These are phyloP conservation scores for Obba rivulosa DNA, from an alignment of 768 basidiomycete genomes.

Conservation along the genomic window DNA sequence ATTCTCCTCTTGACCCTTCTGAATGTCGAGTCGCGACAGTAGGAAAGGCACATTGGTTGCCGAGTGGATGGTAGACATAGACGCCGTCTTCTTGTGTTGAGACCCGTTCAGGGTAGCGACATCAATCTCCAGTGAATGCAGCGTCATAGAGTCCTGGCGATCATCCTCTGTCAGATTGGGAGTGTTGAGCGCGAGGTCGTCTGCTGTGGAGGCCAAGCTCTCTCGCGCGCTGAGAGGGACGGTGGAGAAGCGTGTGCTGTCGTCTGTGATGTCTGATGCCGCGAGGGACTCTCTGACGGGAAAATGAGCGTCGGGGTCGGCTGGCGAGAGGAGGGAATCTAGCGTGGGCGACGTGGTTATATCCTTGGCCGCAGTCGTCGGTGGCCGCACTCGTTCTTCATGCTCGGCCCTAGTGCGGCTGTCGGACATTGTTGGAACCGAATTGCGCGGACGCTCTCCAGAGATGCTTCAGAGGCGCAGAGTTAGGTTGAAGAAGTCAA, in stretches of 20 bases:
- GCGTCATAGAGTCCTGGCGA: conserved; percentile 25
- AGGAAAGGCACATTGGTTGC: conserved; percentile 48
- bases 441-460: too few species aligned
- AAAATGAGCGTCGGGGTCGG: conserved; percentile 17
- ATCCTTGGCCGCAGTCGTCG: too few species aligned
- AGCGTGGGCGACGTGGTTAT: conserved; percentile 13
- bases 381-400: too few species aligned
- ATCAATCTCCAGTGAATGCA: conserved; percentile 7
- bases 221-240: conserved; percentile 37
- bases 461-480: too few species aligned
- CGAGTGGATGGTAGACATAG: conserved; percentile 53
- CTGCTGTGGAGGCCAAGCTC: conserved; percentile 23
- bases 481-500: too few species aligned
- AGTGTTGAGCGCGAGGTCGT: conserved; percentile 23
- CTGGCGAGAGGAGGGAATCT: conserved; percentile 27
- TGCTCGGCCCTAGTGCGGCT: too few species aligned
- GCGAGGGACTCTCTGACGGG: conserved; percentile 37
- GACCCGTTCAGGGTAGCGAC: conserved; percentile 17
- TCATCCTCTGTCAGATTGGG: conserved; percentile 19
- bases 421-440: too few species aligned
- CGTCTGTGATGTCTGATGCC: conserved; percentile 62
- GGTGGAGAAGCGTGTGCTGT: conserved; percentile 46
- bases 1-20: conserved; percentile 31
- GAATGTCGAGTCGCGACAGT: conserved; percentile 46
- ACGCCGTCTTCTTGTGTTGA: conserved; percentile 58